These are phyloP conservation scores for Aphanocladium album DNA, from an alignment of 2,329 filamentous ascomycete genomes.

Conservation along the genomic window DNA sequence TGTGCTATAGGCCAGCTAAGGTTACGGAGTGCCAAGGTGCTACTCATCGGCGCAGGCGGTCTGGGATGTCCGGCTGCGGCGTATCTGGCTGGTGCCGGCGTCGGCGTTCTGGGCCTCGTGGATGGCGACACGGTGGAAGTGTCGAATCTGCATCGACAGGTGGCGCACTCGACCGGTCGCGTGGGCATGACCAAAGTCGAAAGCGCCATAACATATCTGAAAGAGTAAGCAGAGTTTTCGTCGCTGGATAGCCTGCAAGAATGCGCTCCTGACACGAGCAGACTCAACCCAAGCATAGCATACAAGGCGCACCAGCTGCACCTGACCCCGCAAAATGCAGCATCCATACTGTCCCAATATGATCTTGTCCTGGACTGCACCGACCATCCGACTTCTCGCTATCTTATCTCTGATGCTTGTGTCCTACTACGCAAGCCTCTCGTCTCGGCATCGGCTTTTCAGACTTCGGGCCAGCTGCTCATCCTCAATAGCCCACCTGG, in stretches of 20 bases:
- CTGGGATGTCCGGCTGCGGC: slow-evolving; percentile 86
- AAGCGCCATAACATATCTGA: slow-evolving; percentile 61
- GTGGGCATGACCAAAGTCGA: slow-evolving; percentile 77
- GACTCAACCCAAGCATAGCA: slow-evolving; percentile 66
- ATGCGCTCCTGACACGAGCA: slow-evolving; percentile 25
- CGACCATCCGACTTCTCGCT: slow-evolving; percentile 85
- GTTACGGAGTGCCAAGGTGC: slow-evolving; percentile 63
- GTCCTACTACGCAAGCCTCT: slow-evolving; percentile 74
- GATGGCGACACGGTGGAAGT: slow-evolving; percentile 85
- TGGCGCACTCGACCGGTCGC: slow-evolving; percentile 67
- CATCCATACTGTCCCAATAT: slow-evolving; percentile 62
- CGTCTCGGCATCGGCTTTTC: slow-evolving; percentile 83
- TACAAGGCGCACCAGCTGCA: slow-evolving; percentile 60
- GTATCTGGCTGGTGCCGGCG: slow-evolving; percentile 87
- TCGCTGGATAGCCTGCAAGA: no score
- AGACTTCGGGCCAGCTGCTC: slow-evolving; percentile 84
- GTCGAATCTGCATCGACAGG: slow-evolving; percentile 90
- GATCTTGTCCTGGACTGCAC: slow-evolving; percentile 92
- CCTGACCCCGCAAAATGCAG: slow-evolving; percentile 64
- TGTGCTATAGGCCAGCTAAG: slow-evolving; percentile 62
- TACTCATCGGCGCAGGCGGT: slow-evolving; percentile 83
- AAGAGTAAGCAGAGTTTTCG: slow-evolving; percentile 38
- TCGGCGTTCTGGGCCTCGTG: slow-evolving; percentile 76
- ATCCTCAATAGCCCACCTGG: slow-evolving; percentile 80
- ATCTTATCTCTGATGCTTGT: slow-evolving; percentile 86